Evolutionary conservation across 129 eudicot genomes (phyloP).

Genomic region (carrot (Daucus carota)): DNA sequence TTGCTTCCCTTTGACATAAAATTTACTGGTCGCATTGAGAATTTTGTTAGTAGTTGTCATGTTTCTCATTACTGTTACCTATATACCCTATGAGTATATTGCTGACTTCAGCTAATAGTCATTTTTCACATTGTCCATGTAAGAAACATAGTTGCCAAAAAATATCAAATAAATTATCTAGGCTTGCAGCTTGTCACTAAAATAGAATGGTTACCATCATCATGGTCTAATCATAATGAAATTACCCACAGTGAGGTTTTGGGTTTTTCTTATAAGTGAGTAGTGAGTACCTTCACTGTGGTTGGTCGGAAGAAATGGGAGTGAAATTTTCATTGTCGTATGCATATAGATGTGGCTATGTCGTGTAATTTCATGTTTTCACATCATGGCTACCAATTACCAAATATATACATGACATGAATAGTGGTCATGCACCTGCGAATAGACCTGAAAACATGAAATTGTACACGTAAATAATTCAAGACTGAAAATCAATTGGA

Average conservation of each 20-base stretch:
- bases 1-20: constrained; percentile 8
- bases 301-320: too few relatives aligned
- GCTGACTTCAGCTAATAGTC: not conserved
- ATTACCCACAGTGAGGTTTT: too few relatives aligned
- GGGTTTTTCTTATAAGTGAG: too few relatives aligned
- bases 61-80: not conserved
- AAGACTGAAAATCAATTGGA: not conserved
- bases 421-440: not conserved
- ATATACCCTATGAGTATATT: not conserved
- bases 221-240: too few relatives aligned
- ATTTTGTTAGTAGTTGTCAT: not conserved
- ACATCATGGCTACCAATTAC: not conserved
- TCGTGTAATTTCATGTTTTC: not conserved
- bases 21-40: not conserved
- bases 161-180: too few relatives aligned
- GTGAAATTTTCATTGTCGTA: too few relatives aligned
- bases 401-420: not conserved
- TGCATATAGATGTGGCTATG: too few relatives aligned
- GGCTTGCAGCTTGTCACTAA: too few relatives aligned
- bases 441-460: not conserved
- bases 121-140: not conserved
- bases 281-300: too few relatives aligned
- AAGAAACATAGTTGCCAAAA: not conserved
- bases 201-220: too few relatives aligned
- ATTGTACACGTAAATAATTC: not conserved